These are phyloP conservation scores for Selaginella moellendorffii DNA, from an alignment of 75 land plant species.

Conservation along the genomic window DNA sequence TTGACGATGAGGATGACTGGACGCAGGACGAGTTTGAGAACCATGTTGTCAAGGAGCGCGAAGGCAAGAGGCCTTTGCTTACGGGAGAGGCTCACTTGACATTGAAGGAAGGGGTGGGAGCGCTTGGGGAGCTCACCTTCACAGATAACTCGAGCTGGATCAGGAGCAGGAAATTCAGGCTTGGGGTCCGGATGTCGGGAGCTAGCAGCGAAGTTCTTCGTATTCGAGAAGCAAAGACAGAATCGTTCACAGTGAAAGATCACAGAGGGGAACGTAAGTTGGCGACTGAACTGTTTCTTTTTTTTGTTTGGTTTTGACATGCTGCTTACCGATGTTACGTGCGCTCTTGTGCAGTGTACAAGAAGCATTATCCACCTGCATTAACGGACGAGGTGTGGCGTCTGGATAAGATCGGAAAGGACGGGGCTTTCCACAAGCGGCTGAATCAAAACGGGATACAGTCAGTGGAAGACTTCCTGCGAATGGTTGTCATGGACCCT, in stretches of 20 bases:
- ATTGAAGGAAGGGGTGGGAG: conserved; percentile 35
- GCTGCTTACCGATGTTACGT: neutral
- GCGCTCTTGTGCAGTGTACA: conserved; percentile 28
- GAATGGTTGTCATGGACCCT: conserved; percentile 22
- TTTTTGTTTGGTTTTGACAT: neutral
- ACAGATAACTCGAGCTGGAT: conserved; percentile 79
- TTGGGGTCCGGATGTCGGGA: conserved; percentile 29
- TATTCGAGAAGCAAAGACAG: conserved; percentile 43
- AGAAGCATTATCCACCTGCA: conserved; percentile 59
- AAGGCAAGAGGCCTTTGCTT: conserved; percentile 51
- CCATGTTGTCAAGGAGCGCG: conserved; percentile 34
- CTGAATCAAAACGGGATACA: conserved; percentile 16
- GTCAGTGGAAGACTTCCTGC: conserved; percentile 53
- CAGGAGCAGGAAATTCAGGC: conserved; percentile 41
- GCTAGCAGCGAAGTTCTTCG: conserved; percentile 16
- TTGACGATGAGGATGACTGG: conserved; percentile 40
- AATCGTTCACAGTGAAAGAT: conserved; percentile 50
- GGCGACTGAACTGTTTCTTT: conserved; percentile 4
- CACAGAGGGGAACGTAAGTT: conserved; percentile 67
- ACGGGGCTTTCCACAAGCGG: conserved; percentile 46
- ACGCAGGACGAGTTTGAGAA: conserved; percentile 27
- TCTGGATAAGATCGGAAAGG: conserved; percentile 59
- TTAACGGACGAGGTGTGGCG: conserved; percentile 70
- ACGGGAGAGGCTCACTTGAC: conserved; percentile 30
- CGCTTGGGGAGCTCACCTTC: conserved; percentile 26